Conservation (phyloP, 192 early-diverging fungal genomes). For the Coemansia reversa region DNA sequence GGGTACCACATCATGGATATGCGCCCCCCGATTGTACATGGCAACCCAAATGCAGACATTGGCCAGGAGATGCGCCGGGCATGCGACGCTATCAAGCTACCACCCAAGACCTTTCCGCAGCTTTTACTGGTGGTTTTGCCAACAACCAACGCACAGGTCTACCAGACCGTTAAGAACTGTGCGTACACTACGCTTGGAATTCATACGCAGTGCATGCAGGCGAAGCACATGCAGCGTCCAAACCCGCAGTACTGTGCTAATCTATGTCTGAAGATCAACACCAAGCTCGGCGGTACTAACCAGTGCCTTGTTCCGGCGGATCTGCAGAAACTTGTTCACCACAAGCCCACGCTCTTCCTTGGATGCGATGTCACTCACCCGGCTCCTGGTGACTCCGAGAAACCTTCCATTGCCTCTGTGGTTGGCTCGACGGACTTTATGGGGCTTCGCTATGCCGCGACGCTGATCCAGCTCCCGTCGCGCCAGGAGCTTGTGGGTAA, state of each 20-base stretch:
- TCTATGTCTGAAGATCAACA: constrained; percentile 91
- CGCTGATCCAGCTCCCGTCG: constrained; percentile 66
- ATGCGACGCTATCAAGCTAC: constrained; percentile 66
- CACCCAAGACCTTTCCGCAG: constrained; percentile 65
- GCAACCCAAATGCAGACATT: constrained; percentile 64
- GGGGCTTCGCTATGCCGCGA: constrained; percentile 63
- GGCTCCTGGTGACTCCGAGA: constrained; percentile 61
- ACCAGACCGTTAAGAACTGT: constrained; percentile 86
- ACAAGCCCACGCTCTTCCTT: constrained; percentile 82
- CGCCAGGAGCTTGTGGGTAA: constrained; percentile 72
- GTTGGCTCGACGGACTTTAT: constrained; percentile 68
- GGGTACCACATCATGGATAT: constrained; percentile 62
- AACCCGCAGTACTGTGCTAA: constrained; percentile 95
- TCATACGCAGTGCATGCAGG: constrained; percentile 88
- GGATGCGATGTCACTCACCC: constrained; percentile 92
- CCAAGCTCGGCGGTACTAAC: constrained; percentile 91
- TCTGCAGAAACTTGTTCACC: constrained; percentile 56
- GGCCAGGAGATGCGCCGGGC: constrained; percentile 67
- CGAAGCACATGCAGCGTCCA: constrained; percentile 69
- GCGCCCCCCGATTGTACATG: constrained; percentile 50
- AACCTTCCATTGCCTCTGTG: constrained; percentile 76
- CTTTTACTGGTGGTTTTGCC: constrained; percentile 83
- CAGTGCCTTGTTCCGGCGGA: constrained; percentile 57
- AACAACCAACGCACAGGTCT: constrained; percentile 74
- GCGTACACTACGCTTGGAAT: constrained; percentile 87